These are phyloP conservation scores for Ananas comosus DNA, from an alignment of 176 grass and related monocot species.

Conservation along the genomic window DNA sequence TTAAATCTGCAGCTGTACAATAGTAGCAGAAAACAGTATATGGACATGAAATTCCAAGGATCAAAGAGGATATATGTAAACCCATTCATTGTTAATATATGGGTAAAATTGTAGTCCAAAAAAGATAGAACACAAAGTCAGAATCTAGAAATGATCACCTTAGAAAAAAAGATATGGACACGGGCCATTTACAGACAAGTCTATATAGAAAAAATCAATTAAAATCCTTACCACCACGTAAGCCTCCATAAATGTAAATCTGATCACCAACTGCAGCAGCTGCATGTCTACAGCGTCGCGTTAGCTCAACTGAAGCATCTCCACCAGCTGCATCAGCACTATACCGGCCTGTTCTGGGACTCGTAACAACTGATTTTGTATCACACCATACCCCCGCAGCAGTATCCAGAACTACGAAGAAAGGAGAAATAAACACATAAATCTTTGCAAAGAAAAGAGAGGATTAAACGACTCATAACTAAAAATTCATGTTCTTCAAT, in stretches of 20 bases:
- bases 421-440: slow-evolving; percentile 17
- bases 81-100: too few species aligned
- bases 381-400: slow-evolving; percentile 99
- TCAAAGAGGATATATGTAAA: too few species aligned
- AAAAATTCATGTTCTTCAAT: neutral
- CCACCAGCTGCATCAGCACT: slow-evolving; percentile 94
- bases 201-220: slow-evolving; percentile 5
- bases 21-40: too few species aligned
- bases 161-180: too few species aligned
- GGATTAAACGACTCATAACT: neutral
- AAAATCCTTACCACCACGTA: slow-evolving; percentile 69
- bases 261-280: slow-evolving; percentile 89
- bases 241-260: slow-evolving; percentile 95
- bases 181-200: neutral
- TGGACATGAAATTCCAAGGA: too few species aligned
- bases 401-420: slow-evolving; percentile 81
- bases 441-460: neutral
- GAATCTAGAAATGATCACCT: too few species aligned
- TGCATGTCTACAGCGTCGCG: slow-evolving; percentile 83
- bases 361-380: slow-evolving; percentile 83
- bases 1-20: too few species aligned
- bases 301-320: slow-evolving; percentile 87
- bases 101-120: neutral
- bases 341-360: slow-evolving; percentile 85
- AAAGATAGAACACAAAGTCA: too few species aligned